Base-by-base conservation (phyloP, 768 basidiomycete species). In the Leucosporidium scottii region DNA sequence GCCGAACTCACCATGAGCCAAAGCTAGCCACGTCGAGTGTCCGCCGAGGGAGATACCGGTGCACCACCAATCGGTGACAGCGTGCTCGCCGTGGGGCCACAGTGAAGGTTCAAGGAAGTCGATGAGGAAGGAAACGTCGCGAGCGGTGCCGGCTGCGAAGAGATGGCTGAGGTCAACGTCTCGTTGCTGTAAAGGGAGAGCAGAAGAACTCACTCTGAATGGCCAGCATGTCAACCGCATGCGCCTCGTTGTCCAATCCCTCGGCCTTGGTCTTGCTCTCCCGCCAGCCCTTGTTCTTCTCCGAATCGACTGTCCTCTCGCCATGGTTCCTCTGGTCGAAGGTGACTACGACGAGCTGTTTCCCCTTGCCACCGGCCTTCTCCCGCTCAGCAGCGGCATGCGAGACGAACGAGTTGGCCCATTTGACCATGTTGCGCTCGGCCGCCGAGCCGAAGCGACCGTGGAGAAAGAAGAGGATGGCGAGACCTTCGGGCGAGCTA, bases 31-130 rank as follows among this genome's bases (percentile, higher is more conserved):
- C 0, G 88, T 82, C 0, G 89, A 82, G 76, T 96, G 91, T 0
- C 91, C 91, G 1, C 91, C 92, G 0, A 96, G 83, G 68, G 87
- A 89, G 72, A 87, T 82, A 0, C 92, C 92, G 0, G 84, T 82
- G 4, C 88, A 81, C 17, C 85, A 85, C 86, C 87, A 96, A 64
- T 84, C 82, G 9, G 79, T 81, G 48, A 93, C 82, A 20, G 74
- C 76, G 31, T 84, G 81, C 71, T 90, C 86, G 17, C 79, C 85
- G 18, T 78, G 70, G 0, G 91, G 90, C 75, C 87, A 93, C 13
- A 93, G 77, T 75, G 86, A 87, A 0, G 85, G 78, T 1, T 87
- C 85, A 5, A 93, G 81, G 73, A 89, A 86, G 75, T 93, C 90
- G 61, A 92, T 87, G 66, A 93, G 77, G 79, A 87, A 86, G 0